Conservation (phyloP, 441 rosid genomes). For the Gossypium lobatum region DNA sequence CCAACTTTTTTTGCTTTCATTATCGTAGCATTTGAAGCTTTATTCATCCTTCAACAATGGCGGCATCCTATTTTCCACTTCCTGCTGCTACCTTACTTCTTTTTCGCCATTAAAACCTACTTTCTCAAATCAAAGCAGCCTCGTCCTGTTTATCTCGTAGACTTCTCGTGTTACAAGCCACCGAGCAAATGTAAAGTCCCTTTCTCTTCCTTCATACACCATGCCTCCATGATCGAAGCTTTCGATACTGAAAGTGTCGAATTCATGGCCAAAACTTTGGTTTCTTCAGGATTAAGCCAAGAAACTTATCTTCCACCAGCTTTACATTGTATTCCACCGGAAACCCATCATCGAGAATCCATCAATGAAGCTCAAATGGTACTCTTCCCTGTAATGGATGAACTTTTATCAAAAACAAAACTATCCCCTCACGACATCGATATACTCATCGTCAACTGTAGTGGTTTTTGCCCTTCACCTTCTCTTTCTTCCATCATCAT, state of each 20-base stretch:
- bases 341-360: constrained; percentile 29
- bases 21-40: constrained; percentile 12
- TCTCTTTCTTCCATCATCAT: constrained; percentile 44
- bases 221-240: constrained; percentile 25
- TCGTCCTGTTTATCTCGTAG: constrained; percentile 33
- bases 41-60: constrained; percentile 18
- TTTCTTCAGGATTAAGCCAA: constrained; percentile 38
- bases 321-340: constrained; percentile 46
- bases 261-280: constrained; percentile 33
- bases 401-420: constrained; percentile 38
- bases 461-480: constrained; percentile 52
- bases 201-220: constrained; percentile 29
- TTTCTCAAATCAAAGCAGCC: not conserved
- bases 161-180: constrained; percentile 43
- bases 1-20: not conserved
- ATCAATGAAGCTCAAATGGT: constrained; percentile 43
- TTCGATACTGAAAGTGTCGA: constrained; percentile 36
- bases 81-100: constrained; percentile 2
- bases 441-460: constrained; percentile 44
- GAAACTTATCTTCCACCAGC: constrained; percentile 52
- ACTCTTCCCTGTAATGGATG: constrained; percentile 37
- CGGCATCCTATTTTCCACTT: constrained; percentile 20
- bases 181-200: constrained; percentile 34
- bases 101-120: not conserved
- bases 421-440: constrained; percentile 35